phyloP scores from a whole-genome alignment of 176 grass and related monocot genomes.

The Alloteropsis semialata region DNA sequence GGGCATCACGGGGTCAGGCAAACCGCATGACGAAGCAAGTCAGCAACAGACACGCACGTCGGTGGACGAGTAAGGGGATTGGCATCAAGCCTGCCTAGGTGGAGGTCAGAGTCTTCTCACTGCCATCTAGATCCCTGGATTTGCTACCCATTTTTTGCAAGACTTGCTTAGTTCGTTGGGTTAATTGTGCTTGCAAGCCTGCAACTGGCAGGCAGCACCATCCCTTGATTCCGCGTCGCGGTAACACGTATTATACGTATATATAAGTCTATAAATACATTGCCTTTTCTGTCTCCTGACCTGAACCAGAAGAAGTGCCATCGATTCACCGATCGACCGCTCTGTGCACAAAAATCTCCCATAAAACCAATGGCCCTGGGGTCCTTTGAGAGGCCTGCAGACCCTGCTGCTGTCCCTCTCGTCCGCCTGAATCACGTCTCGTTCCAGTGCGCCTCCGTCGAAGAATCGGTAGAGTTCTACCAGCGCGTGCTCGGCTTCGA shows the following conservation, averaged over 20 bases:
- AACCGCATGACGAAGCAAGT: neutral
- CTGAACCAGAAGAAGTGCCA: neutral
- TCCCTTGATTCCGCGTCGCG: neutral
- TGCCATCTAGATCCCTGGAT: neutral
- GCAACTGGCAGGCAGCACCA: neutral
- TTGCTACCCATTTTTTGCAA: neutral
- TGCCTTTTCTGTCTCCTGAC: neutral
- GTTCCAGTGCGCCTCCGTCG: conserved; percentile 56
- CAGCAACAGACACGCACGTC: neutral
- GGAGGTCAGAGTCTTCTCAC: neutral
- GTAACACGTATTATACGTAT: neutral
- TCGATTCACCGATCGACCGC: neutral
- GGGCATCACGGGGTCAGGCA: neutral
- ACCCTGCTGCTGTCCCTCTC: conserved; percentile 41
- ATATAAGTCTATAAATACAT: neutral
- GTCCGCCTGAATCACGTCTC: conserved; percentile 85
- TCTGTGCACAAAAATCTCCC: neutral
- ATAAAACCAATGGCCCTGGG: neutral
- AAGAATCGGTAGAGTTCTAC: conserved; percentile 64
- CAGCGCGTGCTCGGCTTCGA: conserved; percentile 71
- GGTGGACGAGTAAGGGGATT: conserved; percentile 18
- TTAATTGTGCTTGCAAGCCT: neutral
- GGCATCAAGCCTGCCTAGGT: neutral
- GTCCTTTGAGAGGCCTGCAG: too few species aligned
- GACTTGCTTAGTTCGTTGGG: neutral